Conservation (phyloP, 202 grass and related monocot species). For the Hordeum pubiflorum region DNA sequence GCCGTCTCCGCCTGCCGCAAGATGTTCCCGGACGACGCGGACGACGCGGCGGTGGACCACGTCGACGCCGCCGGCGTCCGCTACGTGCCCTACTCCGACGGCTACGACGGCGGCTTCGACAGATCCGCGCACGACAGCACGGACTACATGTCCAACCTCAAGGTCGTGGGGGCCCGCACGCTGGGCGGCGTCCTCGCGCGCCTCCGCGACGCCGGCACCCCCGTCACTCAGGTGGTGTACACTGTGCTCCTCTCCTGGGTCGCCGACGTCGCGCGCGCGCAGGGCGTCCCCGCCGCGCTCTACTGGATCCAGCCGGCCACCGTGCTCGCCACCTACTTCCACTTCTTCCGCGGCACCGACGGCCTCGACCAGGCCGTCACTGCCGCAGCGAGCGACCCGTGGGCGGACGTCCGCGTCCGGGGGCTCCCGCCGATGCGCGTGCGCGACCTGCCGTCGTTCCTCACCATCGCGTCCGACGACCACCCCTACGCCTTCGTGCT, state of each 20-base stretch:
- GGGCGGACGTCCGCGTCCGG: conserved; percentile 17
- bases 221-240: conserved; percentile 42
- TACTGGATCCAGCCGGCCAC: conserved; percentile 63
- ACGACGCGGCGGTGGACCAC: not conserved
- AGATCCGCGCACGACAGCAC: not conserved
- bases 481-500: conserved; percentile 4
- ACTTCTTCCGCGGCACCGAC: conserved; percentile 44
- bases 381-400: not conserved
- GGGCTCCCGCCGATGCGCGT: conserved; percentile 23
- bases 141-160: conserved; percentile 11
- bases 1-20: conserved; percentile 40
- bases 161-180: conserved; percentile 12
- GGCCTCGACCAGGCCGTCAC: conserved; percentile 24
- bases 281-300: conserved; percentile 25
- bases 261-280: conserved; percentile 26
- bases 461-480: conserved; percentile 6
- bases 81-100: conserved; percentile 50
- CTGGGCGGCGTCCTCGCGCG: conserved; percentile 17
- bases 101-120: conserved; percentile 33
- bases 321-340: conserved; percentile 45
- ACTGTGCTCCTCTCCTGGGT: conserved; percentile 46
- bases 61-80: conserved; percentile 26
- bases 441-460: conserved; percentile 37
- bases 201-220: conserved; percentile 9
- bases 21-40: conserved; percentile 31